Base-by-base conservation (phyloP, 2,329 filamentous ascomycete genomes). In the Penicillium sp. region DNA sequence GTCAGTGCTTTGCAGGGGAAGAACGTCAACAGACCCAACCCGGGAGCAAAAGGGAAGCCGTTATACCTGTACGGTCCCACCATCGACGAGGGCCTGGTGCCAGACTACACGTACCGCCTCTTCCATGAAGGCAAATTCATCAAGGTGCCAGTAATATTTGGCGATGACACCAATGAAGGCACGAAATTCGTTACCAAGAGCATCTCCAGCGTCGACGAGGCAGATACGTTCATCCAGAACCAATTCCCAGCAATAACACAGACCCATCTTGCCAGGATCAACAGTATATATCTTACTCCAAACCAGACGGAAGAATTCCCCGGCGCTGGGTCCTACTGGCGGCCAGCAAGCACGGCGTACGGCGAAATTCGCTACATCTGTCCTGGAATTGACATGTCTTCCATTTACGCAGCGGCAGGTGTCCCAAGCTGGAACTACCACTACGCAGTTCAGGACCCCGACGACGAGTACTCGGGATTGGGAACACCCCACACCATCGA, bases 401-500 rank as follows among this genome's bases (percentile, higher is more conserved):
- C 76, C 9, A 71, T 75, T 1, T 76, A 77, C 46, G 72, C 74
- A 3, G 63, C 69, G 27, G 65, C 68, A 37, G 65, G 66, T 29
- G 41, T 35, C 27, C 69, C 19, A 1, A 83, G 81, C 25, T 93
- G 84, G 82, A 87, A 85, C 68, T 93, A 93, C 70, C 84, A 83
- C 42, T 90, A 86, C 75, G 83, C 87, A 55, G 89, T 91, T 4
- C 75, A 84, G 42, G 88, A 90, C 60, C 80, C 83, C 0, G 65
- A 67, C 0, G 77, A 84, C 47, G 74, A 83, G 23, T 76, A 75
- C 0, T 67, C 74, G 2, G 88, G 89, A 1, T 68, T 81, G 1
- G 89, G 89, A 0, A 87, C 89, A 0, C 81, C 83, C 7, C 89
- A 93, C 65, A 88, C 85, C 0, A 80, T 85, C 9, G 89, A 93